These are phyloP conservation scores for Alternaria triticina DNA, from an alignment of 2,329 filamentous ascomycete genomes.

Conservation along the genomic window DNA sequence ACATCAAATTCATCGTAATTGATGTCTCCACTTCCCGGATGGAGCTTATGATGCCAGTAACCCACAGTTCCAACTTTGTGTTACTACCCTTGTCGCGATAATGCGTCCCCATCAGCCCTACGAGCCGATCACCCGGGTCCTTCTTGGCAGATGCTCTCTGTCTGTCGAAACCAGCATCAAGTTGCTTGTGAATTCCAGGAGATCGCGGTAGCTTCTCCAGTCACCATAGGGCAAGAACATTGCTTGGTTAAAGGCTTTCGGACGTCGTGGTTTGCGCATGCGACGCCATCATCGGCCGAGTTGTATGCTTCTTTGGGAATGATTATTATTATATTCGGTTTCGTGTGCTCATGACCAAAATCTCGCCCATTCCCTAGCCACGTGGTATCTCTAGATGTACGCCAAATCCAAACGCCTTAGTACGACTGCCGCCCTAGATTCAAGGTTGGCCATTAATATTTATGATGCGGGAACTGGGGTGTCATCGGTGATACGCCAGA, in stretches of 20 bases:
- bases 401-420: constrained; percentile 1
- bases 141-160: background rate
- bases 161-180: background rate
- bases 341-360: background rate
- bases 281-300: background rate
- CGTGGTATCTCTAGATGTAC: constrained; percentile 17
- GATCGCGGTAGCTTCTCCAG: background rate
- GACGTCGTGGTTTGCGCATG: background rate
- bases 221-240: background rate
- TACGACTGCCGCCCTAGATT: background rate
- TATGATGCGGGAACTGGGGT: background rate
- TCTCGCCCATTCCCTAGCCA: background rate
- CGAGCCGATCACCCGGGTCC: background rate
- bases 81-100: background rate
- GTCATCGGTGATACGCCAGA: constrained; percentile 28
- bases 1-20: background rate
- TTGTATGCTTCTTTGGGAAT: background rate
- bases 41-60: background rate
- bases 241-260: background rate
- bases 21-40: background rate
- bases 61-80: background rate
- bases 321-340: background rate
- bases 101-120: constrained; percentile 3
- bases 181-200: background rate
- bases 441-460: background rate